These are phyloP conservation scores for Elsinoe necatrix DNA, from an alignment of 2,329 filamentous ascomycete genomes.

Conservation along the genomic window DNA sequence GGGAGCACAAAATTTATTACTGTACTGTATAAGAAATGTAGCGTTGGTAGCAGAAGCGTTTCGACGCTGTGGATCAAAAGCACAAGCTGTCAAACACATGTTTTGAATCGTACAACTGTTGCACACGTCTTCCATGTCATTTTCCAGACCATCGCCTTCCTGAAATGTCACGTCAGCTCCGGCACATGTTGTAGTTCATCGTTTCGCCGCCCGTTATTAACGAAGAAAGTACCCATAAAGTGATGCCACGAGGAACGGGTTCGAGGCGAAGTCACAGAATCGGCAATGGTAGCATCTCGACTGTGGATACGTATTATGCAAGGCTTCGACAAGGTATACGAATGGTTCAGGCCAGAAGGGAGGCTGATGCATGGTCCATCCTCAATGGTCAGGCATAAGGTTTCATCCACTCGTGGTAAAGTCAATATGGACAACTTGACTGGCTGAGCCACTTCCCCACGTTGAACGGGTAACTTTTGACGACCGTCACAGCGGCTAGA, in stretches of 20 bases:
- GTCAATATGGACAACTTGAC: not conserved
- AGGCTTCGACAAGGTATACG: not conserved
- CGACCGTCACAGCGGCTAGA: constrained; percentile 10
- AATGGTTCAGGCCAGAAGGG: not conserved
- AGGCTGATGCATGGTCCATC: constrained; percentile 12
- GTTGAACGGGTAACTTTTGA: not conserved
- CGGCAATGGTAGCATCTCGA: not conserved
- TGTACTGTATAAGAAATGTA: constrained; percentile 14
- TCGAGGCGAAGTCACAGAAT: constrained; percentile 1
- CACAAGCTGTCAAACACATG: not conserved
- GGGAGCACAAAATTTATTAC: constrained; percentile 6
- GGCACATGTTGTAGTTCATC: not conserved
- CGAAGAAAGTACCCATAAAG: not conserved
- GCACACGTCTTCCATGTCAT: not conserved
- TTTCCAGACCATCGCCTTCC: not conserved
- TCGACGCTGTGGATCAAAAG: not conserved
- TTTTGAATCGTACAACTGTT: not conserved
- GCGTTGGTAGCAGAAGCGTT: constrained; percentile 10
- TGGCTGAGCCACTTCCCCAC: not conserved
- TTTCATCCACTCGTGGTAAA: not conserved
- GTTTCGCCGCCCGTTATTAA: constrained; percentile 1
- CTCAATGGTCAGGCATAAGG: not conserved
- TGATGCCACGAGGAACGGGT: constrained; percentile 9
- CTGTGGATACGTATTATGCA: not conserved
- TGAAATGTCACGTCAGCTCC: constrained; percentile 8